A percentile compares a stretch with the other conserved stretches of the same genome.
These are phyloP conservation scores for Brassica cretica DNA, from an alignment of 345 rosid genomes.

Conservation along the genomic window DNA sequence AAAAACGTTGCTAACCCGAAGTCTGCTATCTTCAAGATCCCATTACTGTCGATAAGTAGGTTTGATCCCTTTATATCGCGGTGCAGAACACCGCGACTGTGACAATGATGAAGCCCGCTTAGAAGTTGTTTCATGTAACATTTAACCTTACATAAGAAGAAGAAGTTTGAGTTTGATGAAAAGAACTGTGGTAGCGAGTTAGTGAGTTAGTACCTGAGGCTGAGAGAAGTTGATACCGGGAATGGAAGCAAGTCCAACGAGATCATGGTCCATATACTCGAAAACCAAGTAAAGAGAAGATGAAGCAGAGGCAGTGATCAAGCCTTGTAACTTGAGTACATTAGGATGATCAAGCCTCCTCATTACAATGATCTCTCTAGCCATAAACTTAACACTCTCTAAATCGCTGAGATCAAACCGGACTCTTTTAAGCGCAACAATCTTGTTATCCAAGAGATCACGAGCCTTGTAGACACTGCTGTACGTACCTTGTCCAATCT, in stretches of 20 bases:
- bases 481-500: slow-evolving; percentile 99
- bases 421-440: slow-evolving; percentile 84
- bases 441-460: slow-evolving; percentile 64
- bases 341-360: slow-evolving; percentile 92
- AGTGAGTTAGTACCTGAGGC: slow-evolving; percentile 64
- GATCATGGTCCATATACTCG: slow-evolving; percentile 99
- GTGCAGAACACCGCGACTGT: slow-evolving; percentile 75
- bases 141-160: slow-evolving; percentile 56
- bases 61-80: slow-evolving; percentile 99
- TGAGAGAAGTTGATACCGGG: slow-evolving; percentile 79
- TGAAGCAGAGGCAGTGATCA: slow-evolving; percentile 76
- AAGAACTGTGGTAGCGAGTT: background rate
- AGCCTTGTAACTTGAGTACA: slow-evolving; percentile 81
- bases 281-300: slow-evolving; percentile 86
- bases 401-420: slow-evolving; percentile 76
- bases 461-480: slow-evolving; percentile 93
- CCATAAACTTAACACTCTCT: slow-evolving; percentile 92
- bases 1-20: slow-evolving; percentile 87
- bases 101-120: slow-evolving; percentile 94
- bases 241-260: slow-evolving; percentile 81
- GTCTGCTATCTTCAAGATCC: slow-evolving; percentile 92
- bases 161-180: background rate
- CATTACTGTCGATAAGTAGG: slow-evolving; percentile 76
- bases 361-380: slow-evolving; percentile 77
- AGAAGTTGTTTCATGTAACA: slow-evolving; percentile 95